Evolutionary conservation across 495 filamentous ascomycete species (phyloP), one percentile per base, ranked within the genome.

Genomic region (Xylaria scruposa): DNA sequence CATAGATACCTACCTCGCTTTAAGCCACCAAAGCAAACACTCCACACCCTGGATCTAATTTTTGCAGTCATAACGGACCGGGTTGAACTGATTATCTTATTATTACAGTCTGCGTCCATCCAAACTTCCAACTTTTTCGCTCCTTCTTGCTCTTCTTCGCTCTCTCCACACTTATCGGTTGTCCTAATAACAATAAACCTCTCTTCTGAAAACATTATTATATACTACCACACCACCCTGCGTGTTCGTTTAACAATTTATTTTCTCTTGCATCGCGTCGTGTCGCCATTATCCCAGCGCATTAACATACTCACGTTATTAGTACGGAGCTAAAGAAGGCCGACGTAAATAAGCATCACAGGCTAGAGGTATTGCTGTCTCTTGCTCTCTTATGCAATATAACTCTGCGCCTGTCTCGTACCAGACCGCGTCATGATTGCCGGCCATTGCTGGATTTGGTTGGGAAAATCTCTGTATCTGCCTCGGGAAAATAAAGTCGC

Each of bases 351-450:
- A 19, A 49, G 26, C 31, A 38, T 24, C 29, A 31, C 29, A 68
- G 36, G 42, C 65, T 58, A 46, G 33, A 68, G 36, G 46, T 49
- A 29, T 15, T 21, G 4, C 66, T 4, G 29, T 2, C 59, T 59
- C 33, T 31, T 40, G 10, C 9, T 69, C 29, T 47, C 54, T 49
- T 26, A 46, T 47, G 53, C 12, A 40, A 15, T 69, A 42, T 24
- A 38, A 13, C 26, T n/a, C 29, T 40, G 26, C 13, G 44, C n/a
- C 42, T 38, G 12, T 12, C 33, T 31, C 24, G 26, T 10, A 3
- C 17, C 24, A 36, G 47, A 15, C 68, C 47, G 49, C 59, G 68
- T 64, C 68, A 64, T 70, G 68, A 19, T 54, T 54, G n/a, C 24
- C 24, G 60, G 46, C 36, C 31, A 51, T 56, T 42, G 49, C 68